Evolutionary conservation across 805 yeast species (phyloP).

Genomic region (Isabelozyma gotoi): DNA sequence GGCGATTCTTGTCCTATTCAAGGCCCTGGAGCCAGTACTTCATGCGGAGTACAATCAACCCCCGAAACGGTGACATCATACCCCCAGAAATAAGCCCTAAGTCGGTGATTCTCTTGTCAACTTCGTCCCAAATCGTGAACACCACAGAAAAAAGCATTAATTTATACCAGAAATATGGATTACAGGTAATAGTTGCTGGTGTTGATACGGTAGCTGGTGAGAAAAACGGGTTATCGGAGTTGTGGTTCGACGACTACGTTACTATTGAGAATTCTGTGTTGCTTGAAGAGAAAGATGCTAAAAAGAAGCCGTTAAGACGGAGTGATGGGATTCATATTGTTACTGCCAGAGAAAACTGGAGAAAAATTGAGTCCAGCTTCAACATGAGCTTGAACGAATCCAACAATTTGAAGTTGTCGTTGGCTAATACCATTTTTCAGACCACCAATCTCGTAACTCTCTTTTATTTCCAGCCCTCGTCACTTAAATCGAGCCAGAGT

Average conservation of each 20-base stretch:
- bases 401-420: conserved; percentile 16
- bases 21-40: neutral
- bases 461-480: conserved; percentile 28
- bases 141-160: conserved; percentile 30
- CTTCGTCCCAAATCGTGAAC: conserved; percentile 30
- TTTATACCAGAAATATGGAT: conserved; percentile 18
- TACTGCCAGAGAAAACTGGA: conserved; percentile 40
- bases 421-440: conserved; percentile 42
- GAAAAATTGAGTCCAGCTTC: conserved; percentile 24
- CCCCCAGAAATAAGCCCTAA: conserved; percentile 17
- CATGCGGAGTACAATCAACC: conserved; percentile 13
- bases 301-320: conserved; percentile 20
- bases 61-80: conserved; percentile 6
- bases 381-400: conserved; percentile 13
- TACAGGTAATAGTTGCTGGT: conserved; percentile 43
- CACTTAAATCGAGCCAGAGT: conserved; percentile 5
- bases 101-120: conserved; percentile 34
- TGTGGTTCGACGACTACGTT: conserved; percentile 34
- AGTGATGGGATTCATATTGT: conserved; percentile 38
- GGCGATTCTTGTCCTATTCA: neutral
- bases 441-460: conserved; percentile 35
- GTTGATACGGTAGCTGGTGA: conserved; percentile 34
- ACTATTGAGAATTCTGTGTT: conserved; percentile 15
- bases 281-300: conserved; percentile 23
- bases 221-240: conserved; percentile 35